These are phyloP conservation scores for Colletotrichum sp. DNA, from an alignment of 2,329 filamentous ascomycete species.

Conservation along the genomic window DNA sequence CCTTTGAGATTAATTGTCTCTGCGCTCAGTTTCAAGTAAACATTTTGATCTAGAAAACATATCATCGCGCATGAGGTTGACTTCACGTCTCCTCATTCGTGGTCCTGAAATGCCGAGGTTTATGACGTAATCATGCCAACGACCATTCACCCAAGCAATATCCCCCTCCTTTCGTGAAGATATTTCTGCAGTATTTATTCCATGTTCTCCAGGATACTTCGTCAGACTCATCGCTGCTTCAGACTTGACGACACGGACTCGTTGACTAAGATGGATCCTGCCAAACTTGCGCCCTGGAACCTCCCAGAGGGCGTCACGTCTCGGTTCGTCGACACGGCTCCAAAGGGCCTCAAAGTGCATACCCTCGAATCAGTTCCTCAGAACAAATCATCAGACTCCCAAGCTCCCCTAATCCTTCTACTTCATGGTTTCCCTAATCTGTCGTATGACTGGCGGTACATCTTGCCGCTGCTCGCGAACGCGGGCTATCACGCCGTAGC, in stretches of 20 bases:
- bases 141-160: neutral
- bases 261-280: neutral
- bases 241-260: neutral
- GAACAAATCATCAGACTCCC: constrained; percentile 29
- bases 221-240: fast-evolving
- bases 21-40: neutral
- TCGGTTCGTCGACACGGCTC: constrained; percentile 52
- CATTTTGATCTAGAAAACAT: neutral
- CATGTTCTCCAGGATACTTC: fast-evolving
- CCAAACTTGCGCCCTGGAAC: neutral
- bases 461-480: constrained; percentile 62
- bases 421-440: constrained; percentile 73
- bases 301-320: constrained; percentile 61
- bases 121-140: neutral
- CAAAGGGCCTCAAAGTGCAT: constrained; percentile 66
- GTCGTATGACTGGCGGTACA: constrained; percentile 72
- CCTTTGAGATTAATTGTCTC: neutral
- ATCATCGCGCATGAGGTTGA: neutral
- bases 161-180: fast-evolving
- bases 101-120: neutral
- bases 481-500: constrained; percentile 70
- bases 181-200: fast-evolving
- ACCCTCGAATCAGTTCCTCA: constrained; percentile 56
- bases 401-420: constrained; percentile 60
- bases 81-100: neutral